Conservation (phyloP, 768 basidiomycete genomes). For the Mycena vitilis region DNA sequence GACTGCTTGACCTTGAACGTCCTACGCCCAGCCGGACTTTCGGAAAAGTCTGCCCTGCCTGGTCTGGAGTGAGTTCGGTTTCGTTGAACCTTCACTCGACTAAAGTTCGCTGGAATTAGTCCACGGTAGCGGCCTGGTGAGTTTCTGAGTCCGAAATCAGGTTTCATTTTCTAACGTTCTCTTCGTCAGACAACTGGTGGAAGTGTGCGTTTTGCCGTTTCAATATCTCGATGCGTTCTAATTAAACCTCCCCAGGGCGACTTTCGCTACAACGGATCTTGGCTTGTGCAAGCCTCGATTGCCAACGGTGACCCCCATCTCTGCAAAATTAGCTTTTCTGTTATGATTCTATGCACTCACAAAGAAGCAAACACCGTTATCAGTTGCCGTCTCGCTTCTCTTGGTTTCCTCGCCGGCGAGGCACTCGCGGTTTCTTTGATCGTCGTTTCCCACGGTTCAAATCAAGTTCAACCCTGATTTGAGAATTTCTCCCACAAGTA, state of each 20-base stretch:
- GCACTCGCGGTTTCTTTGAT: conserved; percentile 31
- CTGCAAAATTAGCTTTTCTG: conserved; percentile 22
- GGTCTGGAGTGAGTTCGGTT: conserved; percentile 39
- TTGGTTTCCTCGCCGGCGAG: conserved; percentile 43
- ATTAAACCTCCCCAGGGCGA: conserved; percentile 41
- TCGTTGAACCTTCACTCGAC: conserved; percentile 11
- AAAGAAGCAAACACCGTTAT: background rate
- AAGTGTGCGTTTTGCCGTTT: conserved; percentile 15
- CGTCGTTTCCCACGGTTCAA: no score
- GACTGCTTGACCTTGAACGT: conserved; percentile 50
- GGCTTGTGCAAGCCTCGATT: conserved; percentile 32
- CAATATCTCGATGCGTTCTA: conserved; percentile 19
- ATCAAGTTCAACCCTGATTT: no score
- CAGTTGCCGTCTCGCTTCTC: conserved; percentile 39
- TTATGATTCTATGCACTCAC: background rate
- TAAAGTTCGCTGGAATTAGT: conserved; percentile 27
- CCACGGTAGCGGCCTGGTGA: conserved; percentile 31
- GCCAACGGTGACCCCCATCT: conserved; percentile 32
- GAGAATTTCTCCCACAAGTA: no score
- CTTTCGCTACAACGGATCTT: conserved; percentile 47
- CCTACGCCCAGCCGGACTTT: conserved; percentile 44
- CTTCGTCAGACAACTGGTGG: conserved; percentile 31
- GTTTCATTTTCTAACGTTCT: conserved; percentile 19
- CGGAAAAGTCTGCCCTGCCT: conserved; percentile 44
- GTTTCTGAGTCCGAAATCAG: background rate